Evolutionary conservation across 306 rosid species (phyloP).

Genomic region (Rosa rugosa): DNA sequence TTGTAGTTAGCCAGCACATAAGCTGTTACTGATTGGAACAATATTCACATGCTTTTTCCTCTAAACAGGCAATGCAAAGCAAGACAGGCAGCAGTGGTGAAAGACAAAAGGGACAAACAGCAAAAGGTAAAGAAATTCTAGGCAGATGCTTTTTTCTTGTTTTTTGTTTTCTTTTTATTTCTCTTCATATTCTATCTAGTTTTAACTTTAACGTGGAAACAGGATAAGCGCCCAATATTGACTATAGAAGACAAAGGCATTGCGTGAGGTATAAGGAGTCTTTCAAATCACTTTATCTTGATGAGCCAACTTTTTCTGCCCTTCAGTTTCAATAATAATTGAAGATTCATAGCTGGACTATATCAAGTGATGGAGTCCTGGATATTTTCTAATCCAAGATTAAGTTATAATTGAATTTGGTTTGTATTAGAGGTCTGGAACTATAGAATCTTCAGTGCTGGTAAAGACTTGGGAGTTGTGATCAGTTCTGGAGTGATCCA

Average conservation of each 20-base stretch:
- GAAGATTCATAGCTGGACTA: neutral
- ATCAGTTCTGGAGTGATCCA: neutral
- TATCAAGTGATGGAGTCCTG: neutral
- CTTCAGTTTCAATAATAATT: neutral
- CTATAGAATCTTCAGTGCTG: neutral
- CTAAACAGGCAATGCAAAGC: conserved; percentile 85
- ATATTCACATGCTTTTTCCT: conserved; percentile 20
- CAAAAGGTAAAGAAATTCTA: conserved; percentile 59
- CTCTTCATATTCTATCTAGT: neutral
- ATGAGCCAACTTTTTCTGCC: neutral
- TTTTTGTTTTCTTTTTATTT: neutral
- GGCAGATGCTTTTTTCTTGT: neutral
- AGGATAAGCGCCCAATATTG: conserved; percentile 86
- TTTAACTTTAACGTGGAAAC: conserved; percentile 29
- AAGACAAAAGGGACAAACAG: conserved; percentile 94
- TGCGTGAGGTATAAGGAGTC: conserved; percentile 51
- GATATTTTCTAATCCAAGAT: neutral
- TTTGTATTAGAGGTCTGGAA: neutral
- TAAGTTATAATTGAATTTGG: neutral
- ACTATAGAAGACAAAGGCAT: conserved; percentile 84
- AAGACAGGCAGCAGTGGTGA: conserved; percentile 76
- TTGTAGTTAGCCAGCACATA: neutral
- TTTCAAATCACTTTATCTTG: neutral
- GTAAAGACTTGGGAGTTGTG: neutral
- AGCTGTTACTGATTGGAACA: conserved; percentile 17